Evolutionary conservation across 2,329 filamentous ascomycete species (phyloP).

Genomic region (Cordyceps javanica): DNA sequence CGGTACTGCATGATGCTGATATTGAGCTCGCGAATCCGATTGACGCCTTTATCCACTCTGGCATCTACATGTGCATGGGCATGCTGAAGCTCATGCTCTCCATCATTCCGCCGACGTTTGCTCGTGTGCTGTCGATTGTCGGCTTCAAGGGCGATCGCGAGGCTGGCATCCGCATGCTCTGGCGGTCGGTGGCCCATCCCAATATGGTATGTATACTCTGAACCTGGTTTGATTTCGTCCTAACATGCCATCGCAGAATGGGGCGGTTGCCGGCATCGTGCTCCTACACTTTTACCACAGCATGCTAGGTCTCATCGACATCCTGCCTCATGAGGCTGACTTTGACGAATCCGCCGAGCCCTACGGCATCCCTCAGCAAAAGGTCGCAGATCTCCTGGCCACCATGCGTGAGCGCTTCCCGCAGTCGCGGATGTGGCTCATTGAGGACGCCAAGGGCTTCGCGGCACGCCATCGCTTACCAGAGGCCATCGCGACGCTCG

Average conservation of each 20-base stretch:
- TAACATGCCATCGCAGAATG: conserved; percentile 45
- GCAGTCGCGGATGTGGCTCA: conserved; percentile 73
- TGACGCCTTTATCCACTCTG: conserved; percentile 85
- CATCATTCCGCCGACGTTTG: conserved; percentile 86
- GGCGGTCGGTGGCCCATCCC: conserved; percentile 77
- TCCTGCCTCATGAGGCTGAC: conserved; percentile 58
- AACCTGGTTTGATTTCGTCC: not conserved
- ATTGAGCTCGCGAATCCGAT: conserved; percentile 50
- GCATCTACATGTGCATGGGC: conserved; percentile 84
- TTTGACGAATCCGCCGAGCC: conserved; percentile 50
- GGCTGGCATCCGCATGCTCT: conserved; percentile 76
- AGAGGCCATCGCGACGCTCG: conserved; percentile 61
- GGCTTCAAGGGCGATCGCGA: conserved; percentile 87
- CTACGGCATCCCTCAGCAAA: conserved; percentile 65
- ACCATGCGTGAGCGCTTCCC: conserved; percentile 76
- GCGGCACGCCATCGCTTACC: conserved; percentile 61
- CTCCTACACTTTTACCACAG: conserved; percentile 85
- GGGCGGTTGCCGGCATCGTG: conserved; percentile 78
- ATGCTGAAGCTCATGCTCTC: conserved; percentile 82
- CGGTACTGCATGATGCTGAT: conserved; percentile 11
- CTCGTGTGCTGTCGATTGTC: conserved; percentile 77
- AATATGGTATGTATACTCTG: conserved; percentile 50
- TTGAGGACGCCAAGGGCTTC: conserved; percentile 79
- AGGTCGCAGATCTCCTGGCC: conserved; percentile 59
- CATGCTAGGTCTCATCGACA: conserved; percentile 80